These are phyloP conservation scores for Nicotiana benthamiana DNA, from an alignment of 257 asterid species.

Conservation along the genomic window DNA sequence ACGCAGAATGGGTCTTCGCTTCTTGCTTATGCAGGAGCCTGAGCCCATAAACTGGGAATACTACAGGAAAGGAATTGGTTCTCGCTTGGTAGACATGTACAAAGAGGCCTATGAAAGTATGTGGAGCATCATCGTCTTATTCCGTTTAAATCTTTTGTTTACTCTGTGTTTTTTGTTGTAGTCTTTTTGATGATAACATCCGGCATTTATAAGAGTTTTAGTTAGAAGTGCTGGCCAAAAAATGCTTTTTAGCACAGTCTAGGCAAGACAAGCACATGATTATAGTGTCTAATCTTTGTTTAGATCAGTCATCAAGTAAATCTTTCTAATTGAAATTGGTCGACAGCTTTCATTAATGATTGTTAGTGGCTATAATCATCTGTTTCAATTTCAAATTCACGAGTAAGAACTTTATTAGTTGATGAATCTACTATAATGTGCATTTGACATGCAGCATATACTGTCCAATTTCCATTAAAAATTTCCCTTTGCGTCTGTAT, in stretches of 20 bases:
- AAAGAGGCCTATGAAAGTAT: constrained; percentile 88
- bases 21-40: constrained; percentile 59
- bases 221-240: not conserved
- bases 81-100: constrained; percentile 91
- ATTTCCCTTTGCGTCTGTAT: not conserved
- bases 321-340: not conserved
- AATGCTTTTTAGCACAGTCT: not conserved
- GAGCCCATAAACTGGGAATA: constrained; percentile 91
- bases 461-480: not conserved
- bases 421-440: not conserved
- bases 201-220: not conserved
- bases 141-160: not conserved
- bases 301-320: not conserved
- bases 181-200: not conserved
- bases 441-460: not conserved
- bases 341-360: not conserved
- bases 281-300: not conserved
- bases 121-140: not conserved
- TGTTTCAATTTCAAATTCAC: not conserved
- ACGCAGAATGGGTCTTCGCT: not conserved
- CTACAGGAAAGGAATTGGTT: constrained; percentile 84
- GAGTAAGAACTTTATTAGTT: not conserved
- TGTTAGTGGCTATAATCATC: not conserved
- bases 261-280: not conserved
- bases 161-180: not conserved